Conservation (phyloP, 2,329 filamentous ascomycete genomes). For the Aspergillus flavus region DNA sequence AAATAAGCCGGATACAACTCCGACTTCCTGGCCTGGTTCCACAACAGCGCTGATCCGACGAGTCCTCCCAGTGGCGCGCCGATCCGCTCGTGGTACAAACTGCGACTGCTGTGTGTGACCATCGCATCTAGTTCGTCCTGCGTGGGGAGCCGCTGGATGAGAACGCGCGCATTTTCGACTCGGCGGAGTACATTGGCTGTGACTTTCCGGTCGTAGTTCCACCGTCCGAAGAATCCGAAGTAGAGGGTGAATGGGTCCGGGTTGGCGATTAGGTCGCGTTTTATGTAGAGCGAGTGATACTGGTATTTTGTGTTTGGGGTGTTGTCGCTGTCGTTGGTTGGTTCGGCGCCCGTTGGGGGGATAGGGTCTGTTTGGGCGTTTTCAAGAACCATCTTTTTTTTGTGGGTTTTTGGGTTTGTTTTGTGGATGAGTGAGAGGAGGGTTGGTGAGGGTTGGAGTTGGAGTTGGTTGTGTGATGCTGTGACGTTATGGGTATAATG, state of each 20-base stretch:
- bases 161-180: conserved; percentile 24
- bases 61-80: conserved; percentile 24
- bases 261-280: conserved; percentile 27
- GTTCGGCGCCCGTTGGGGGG: conserved; percentile 19
- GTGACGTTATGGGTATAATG: neutral
- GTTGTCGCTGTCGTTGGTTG: neutral
- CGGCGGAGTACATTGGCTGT: conserved; percentile 13
- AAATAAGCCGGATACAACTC: conserved; percentile 6
- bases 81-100: conserved; percentile 24
- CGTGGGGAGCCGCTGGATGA: conserved; percentile 30
- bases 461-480: neutral
- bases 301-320: conserved; percentile 11
- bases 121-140: conserved; percentile 40
- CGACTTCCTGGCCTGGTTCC: conserved; percentile 15
- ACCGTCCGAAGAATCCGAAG: conserved; percentile 29
- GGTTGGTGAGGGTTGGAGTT: neutral
- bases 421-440: neutral
- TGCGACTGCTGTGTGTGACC: conserved; percentile 22
- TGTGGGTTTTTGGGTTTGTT: neutral
- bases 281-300: conserved; percentile 16
- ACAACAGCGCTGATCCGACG: conserved; percentile 13
- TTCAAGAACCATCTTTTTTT: conserved; percentile 29
- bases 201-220: conserved; percentile 22
- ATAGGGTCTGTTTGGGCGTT: conserved; percentile 11
- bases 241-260: conserved; percentile 31